A percentile compares a stretch with the other conserved stretches of the same genome.
Evolutionary conservation across 805 yeast species (phyloP).

Genomic region (Candida parachauliodes): DNA sequence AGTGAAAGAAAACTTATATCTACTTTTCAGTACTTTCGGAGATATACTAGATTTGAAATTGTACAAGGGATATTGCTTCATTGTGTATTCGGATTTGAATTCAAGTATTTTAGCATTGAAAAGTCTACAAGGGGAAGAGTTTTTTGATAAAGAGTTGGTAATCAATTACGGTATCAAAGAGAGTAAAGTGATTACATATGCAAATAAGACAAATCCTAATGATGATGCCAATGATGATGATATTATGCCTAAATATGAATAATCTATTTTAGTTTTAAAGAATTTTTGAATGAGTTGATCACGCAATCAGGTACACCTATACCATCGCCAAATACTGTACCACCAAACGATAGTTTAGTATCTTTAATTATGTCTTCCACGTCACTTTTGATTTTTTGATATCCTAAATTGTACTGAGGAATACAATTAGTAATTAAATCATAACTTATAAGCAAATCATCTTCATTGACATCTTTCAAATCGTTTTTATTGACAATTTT

Average conservation of each 20-base stretch:
- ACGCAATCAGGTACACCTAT: slow-evolving; percentile 91
- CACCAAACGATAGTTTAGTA: slow-evolving; percentile 55
- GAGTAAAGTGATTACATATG: slow-evolving; percentile 19
- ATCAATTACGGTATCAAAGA: slow-evolving; percentile 36
- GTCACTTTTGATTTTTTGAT: slow-evolving; percentile 39
- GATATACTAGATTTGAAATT: slow-evolving; percentile 55
- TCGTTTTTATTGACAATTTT: slow-evolving; percentile 19
- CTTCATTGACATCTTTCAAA: slow-evolving; percentile 11
- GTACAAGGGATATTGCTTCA: slow-evolving; percentile 62
- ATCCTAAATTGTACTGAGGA: slow-evolving; percentile 79
- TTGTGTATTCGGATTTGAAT: slow-evolving; percentile 45
- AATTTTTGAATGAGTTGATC: slow-evolving; percentile 56
- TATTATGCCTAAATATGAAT: slow-evolving; percentile 8
- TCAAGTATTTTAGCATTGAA: slow-evolving; percentile 52
- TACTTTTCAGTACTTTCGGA: slow-evolving; percentile 61
- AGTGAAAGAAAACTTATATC: slow-evolving; percentile 51
- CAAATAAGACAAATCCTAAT: background rate
- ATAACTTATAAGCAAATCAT: slow-evolving; percentile 31
- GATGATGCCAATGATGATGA: slow-evolving; percentile 8
- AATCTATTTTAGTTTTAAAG: slow-evolving; percentile 23
- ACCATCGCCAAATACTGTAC: slow-evolving; percentile 73
- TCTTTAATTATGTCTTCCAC: slow-evolving; percentile 20
- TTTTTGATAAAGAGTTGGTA: slow-evolving; percentile 51
- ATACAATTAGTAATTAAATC: slow-evolving; percentile 50
- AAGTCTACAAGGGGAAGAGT: slow-evolving; percentile 41